Percentiles rank a stretch among this genome's conserved stretches.
These are phyloP conservation scores for Aureobasidium sp. DNA, from an alignment of 2,329 filamentous ascomycete genomes.

Conservation along the genomic window DNA sequence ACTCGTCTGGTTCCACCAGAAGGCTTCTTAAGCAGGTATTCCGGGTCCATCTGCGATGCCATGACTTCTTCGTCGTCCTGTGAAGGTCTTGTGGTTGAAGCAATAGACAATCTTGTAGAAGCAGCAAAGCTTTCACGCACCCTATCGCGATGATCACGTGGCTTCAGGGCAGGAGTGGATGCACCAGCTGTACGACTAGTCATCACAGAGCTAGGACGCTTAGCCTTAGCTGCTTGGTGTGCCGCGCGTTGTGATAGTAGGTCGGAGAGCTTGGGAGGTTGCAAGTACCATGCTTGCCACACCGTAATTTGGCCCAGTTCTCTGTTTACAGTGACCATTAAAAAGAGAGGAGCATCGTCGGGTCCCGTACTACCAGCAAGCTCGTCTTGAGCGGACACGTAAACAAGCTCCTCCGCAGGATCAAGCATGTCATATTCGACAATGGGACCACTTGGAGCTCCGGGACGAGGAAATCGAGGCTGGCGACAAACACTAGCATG, in stretches of 20 bases:
- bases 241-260: slow-evolving; percentile 35
- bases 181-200: slow-evolving; percentile 60
- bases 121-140: slow-evolving; percentile 71
- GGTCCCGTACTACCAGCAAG: slow-evolving; percentile 41
- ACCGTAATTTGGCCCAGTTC: slow-evolving; percentile 72
- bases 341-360: slow-evolving; percentile 46
- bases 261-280: slow-evolving; percentile 51
- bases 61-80: slow-evolving; percentile 39
- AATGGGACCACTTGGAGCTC: slow-evolving; percentile 23
- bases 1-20: slow-evolving; percentile 63
- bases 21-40: slow-evolving; percentile 45
- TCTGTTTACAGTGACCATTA: slow-evolving; percentile 75
- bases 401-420: slow-evolving; percentile 72
- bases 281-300: slow-evolving; percentile 74
- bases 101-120: slow-evolving; percentile 30
- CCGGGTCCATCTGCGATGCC: slow-evolving; percentile 44
- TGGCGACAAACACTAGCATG: slow-evolving; percentile 31
- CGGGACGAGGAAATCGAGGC: slow-evolving; percentile 13
- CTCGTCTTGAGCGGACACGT: slow-evolving; percentile 63
- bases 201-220: slow-evolving; percentile 58
- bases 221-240: slow-evolving; percentile 42
- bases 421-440: slow-evolving; percentile 58
- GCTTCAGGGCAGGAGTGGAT: slow-evolving; percentile 60
- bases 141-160: slow-evolving; percentile 53
- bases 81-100: slow-evolving; percentile 19